Evolutionary conservation across 2,329 filamentous ascomycete species (phyloP), one percentile per base, ranked within the genome.

Genomic region (Thyridium curvatum): DNA sequence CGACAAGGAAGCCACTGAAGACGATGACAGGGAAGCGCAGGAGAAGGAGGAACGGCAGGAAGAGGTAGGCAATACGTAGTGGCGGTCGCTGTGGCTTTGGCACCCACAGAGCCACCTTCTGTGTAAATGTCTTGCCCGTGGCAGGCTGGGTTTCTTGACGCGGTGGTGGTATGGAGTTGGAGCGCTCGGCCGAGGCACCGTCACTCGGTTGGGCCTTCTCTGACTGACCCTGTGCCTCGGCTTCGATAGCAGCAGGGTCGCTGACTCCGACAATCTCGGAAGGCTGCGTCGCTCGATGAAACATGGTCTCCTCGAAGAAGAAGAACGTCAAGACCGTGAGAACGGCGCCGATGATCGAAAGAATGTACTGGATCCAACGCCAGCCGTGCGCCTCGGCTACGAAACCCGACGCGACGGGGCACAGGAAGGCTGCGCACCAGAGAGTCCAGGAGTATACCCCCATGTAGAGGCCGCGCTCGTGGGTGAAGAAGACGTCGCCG

Each of bases 241-340:
- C 21, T 10, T 26, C 21, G 21, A 26, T 5, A 5, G 30, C 12
- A 32, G n/a, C 30, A 37, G 36, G 21, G 21, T 26, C 21, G 6
- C 21, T 26, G 6, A 26, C 10, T 26, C 21, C 21, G 6, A 26
- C 21, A 26, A 26, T 26, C 21, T 26, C 21, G 21, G 21, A 26
- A 10, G 21, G 21, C 10, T 26, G 21, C 10, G 21, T 26, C 10
- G 21, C 21, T 6, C 48, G 43, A 34, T 46, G 47, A 35, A 43
- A 51, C 44, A 51, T 53, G 0, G 51, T 53, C 35, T 53, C 51
- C 12, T 53, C 49, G 8, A 52, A 50, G 42, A 51, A 46, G 33
- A 53, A 48, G 13, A 50, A 50, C 0, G 48, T 48, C 0, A 45
- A 15, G 4, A 52, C 14, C 3, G 44, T 39, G 2, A 45, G 34